Percentiles rank a stretch among this genome's conserved stretches.
Conservation (phyloP, 768 basidiomycete genomes). For the Auricularia sp. region DNA sequence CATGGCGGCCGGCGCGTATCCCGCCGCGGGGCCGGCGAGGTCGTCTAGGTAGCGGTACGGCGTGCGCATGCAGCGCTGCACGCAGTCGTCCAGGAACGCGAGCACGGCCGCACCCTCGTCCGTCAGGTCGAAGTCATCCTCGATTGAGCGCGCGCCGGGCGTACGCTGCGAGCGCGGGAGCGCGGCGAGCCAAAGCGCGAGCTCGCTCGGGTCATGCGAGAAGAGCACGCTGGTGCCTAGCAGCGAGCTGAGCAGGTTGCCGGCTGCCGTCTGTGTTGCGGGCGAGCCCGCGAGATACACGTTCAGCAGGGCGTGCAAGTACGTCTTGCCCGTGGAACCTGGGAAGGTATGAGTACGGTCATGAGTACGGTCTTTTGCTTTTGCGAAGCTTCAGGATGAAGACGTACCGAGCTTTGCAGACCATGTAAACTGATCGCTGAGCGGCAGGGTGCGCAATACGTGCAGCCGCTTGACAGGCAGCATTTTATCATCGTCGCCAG, state of each 20-base stretch:
- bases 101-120: conserved; percentile 48
- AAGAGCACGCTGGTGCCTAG: conserved; percentile 70
- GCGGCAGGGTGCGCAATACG: conserved; percentile 59
- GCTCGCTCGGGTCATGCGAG: conserved; percentile 63
- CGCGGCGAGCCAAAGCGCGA: conserved; percentile 61
- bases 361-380: neutral
- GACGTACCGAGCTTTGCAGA: conserved; percentile 37
- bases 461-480: conserved; percentile 51
- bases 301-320: conserved; percentile 63
- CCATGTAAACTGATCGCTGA: conserved; percentile 76
- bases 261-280: conserved; percentile 39
- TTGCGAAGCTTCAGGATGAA: conserved; percentile 12
- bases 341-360: neutral
- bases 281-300: conserved; percentile 43
- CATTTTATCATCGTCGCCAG: conserved; percentile 33
- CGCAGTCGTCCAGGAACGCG: conserved; percentile 76
- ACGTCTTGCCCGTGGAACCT: conserved; percentile 36
- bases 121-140: conserved; percentile 35
- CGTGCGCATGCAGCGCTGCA: conserved; percentile 69
- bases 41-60: conserved; percentile 84
- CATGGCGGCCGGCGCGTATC: conserved; percentile 7
- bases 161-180: conserved; percentile 40
- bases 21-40: conserved; percentile 27
- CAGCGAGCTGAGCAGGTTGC: conserved; percentile 51
- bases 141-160: conserved; percentile 31